Evolutionary conservation across 495 filamentous ascomycete genomes (phyloP).

Genomic region (Penicillium verhagenii): DNA sequence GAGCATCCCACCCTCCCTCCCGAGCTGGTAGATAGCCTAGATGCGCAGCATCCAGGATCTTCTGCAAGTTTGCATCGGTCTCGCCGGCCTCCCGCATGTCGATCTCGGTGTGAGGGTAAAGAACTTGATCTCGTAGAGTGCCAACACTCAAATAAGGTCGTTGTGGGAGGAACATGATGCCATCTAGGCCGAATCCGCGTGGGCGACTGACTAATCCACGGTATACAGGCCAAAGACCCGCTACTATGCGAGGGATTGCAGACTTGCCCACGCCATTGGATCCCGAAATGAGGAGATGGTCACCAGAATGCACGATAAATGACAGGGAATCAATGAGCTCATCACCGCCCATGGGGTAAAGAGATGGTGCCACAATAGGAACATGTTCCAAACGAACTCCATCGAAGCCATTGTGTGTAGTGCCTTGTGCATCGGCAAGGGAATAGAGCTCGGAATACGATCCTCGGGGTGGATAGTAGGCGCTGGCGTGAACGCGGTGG

Average conservation of each 20-base stretch:
- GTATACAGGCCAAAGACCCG: slow-evolving; percentile 95
- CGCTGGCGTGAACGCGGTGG: slow-evolving; percentile 87
- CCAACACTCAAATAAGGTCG: slow-evolving; percentile 90
- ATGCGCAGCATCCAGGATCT: slow-evolving; percentile 75
- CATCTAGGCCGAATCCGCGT: slow-evolving; percentile 74
- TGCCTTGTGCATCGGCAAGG: slow-evolving; percentile 86
- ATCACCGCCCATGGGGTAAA: slow-evolving; percentile 80
- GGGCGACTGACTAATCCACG: slow-evolving; percentile 87
- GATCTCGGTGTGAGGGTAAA: slow-evolving; percentile 91
- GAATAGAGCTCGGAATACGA: slow-evolving; percentile 79
- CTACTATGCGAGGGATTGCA: slow-evolving; percentile 83
- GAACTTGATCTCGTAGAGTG: slow-evolving; percentile 96
- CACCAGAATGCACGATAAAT: slow-evolving; percentile 81
- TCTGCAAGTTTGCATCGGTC: slow-evolving; percentile 69
- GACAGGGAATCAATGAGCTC: slow-evolving; percentile 86
- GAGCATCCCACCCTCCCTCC: slow-evolving; percentile 94
- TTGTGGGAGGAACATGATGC: slow-evolving; percentile 98
- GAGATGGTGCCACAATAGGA: slow-evolving; percentile 81
- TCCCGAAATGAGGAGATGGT: slow-evolving; percentile 92
- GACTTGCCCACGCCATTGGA: slow-evolving; percentile 95
- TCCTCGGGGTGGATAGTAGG: slow-evolving; percentile 70
- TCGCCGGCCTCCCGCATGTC: slow-evolving; percentile 86
- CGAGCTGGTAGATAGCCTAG: slow-evolving; percentile 87
- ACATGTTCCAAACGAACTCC: slow-evolving; percentile 92
- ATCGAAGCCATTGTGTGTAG: slow-evolving; percentile 88